Conservation (phyloP, 208 protist species). For the Trypanosoma vivax region DNA sequence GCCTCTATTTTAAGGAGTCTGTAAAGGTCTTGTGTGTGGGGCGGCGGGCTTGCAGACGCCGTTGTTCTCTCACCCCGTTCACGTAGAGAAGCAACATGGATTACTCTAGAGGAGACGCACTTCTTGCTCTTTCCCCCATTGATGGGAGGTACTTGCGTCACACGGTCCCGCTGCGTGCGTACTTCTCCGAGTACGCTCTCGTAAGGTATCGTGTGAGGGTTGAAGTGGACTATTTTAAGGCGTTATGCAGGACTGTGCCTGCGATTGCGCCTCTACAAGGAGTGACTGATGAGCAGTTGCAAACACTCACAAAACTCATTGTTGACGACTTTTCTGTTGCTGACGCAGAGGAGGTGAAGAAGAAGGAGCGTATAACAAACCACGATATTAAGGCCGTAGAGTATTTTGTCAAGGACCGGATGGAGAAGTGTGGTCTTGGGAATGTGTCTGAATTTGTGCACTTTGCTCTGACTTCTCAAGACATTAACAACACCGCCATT, state of each 20-base stretch:
- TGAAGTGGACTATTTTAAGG: constrained; percentile 89
- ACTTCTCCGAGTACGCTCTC: constrained; percentile 91
- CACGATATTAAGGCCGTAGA: constrained; percentile 97
- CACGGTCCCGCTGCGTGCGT: constrained; percentile 60
- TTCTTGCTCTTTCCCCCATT: constrained; percentile 88
- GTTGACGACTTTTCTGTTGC: constrained; percentile 70
- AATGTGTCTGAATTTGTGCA: constrained; percentile 92
- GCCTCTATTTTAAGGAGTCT: too few relatives aligned
- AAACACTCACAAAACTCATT: constrained; percentile 37
- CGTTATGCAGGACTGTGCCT: constrained; percentile 60
- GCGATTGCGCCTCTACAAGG: constrained; percentile 39
- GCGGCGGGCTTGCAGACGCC: too few relatives aligned
- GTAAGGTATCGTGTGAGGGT: constrained; percentile 90
- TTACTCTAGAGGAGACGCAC: constrained; percentile 31
- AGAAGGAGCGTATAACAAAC: constrained; percentile 91
- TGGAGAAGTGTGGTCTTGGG: constrained; percentile 52
- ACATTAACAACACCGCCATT: constrained; percentile 96
- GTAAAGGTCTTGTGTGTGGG: too few relatives aligned
- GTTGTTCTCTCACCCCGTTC: too few relatives aligned
- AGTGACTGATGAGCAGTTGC: constrained; percentile 50
- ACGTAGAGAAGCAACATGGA: constrained; percentile 21
- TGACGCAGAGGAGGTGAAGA: constrained; percentile 86
- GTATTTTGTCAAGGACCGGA: constrained; percentile 94
- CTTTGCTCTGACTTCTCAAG: constrained; percentile 96
- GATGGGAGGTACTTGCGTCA: constrained; percentile 90